Evolutionary conservation across 2,329 filamentous ascomycete species (phyloP), one percentile per base, ranked within the genome.

Genomic region (Ophiostoma angusticollis): DNA sequence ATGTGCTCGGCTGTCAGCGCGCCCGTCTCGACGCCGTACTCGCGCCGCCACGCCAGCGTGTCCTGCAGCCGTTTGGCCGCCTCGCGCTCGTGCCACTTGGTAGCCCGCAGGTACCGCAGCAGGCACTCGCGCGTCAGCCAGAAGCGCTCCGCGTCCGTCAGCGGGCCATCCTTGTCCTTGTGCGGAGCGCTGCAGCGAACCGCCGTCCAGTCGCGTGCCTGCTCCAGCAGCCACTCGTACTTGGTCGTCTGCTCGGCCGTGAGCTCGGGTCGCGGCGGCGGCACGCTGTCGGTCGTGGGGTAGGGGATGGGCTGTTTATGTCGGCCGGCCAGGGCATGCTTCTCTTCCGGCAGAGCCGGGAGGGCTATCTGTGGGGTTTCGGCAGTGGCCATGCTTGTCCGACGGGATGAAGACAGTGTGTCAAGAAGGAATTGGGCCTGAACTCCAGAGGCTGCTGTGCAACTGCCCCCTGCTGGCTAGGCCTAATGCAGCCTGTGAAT

Each of bases 101-200:
- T 87, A 16, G 91, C 91, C 43, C 89, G 81, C 22, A 98, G 77
- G 58, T 94, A 98, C 50, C 91, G 82, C 29, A 95, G 70, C 13
- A 98, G 70, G 56, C 89, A 96, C 58, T 98, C 91, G 48, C 78
- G 76, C 11, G 87, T 94, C 49, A 98, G 71, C 78, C 85, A 98
- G 63, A 91, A 76, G 53, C 76, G 80, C 62, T 98, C 91, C 36
- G 67, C 63, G 42, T 93, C 85, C 36, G 75, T 78, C 42, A 96
- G 62, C 2, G 84, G 76, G 3, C 74, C 73, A 8, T 57, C 69
- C 45, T 69, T 68, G 45, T 59, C 79, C 39, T 72, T 71, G 6
- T 35, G 14, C 16, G 35, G 17, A 12, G 35, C 5, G 18, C 63
- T 53, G 16, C 76, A 74, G 29, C 72, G 73, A 19, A 93, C 62